Evolutionary conservation across 345 rosid species (phyloP).

Genomic region (Psidium friedrichsthalianum): DNA sequence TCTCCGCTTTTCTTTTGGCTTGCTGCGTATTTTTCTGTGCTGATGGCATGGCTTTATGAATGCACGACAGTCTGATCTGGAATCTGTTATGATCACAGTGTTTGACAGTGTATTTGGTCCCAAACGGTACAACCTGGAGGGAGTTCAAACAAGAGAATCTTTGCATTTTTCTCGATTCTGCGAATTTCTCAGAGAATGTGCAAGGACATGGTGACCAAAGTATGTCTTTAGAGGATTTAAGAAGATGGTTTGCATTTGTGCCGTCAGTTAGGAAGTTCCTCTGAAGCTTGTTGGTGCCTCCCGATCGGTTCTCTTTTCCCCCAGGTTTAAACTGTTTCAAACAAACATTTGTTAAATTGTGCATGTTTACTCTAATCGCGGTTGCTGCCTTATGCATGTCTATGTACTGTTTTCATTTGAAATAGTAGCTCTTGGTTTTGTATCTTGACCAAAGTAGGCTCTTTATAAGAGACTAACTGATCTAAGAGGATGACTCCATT

Average conservation of each 20-base stretch:
- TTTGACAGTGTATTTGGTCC: slow-evolving; percentile 33
- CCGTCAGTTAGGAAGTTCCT: slow-evolving; percentile 78
- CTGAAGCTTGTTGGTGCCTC: slow-evolving; percentile 58
- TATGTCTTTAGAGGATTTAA: slow-evolving; percentile 76
- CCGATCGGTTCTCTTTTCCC: slow-evolving; percentile 38
- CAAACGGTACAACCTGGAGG: slow-evolving; percentile 22
- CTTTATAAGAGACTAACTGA: not conserved
- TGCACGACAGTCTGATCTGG: slow-evolving; percentile 59
- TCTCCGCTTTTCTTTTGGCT: not conserved
- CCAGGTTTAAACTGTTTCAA: not conserved
- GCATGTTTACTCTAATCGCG: not conserved
- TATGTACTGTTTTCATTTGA: not conserved
- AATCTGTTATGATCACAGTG: slow-evolving; percentile 31
- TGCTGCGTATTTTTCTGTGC: not conserved
- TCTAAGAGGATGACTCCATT: not conserved
- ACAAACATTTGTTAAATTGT: not conserved
- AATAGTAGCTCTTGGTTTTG: not conserved
- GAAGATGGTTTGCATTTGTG: slow-evolving; percentile 53
- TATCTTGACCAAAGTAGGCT: not conserved
- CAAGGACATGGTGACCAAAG: slow-evolving; percentile 24
- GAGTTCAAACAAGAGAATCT: slow-evolving; percentile 27
- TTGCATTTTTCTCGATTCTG: slow-evolving; percentile 42
- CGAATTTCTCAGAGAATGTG: slow-evolving; percentile 39
- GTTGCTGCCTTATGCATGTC: not conserved
- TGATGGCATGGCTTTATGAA: not conserved